phyloP scores from a whole-genome alignment of 257 asterid genomes.

The Echium plantagineum region DNA sequence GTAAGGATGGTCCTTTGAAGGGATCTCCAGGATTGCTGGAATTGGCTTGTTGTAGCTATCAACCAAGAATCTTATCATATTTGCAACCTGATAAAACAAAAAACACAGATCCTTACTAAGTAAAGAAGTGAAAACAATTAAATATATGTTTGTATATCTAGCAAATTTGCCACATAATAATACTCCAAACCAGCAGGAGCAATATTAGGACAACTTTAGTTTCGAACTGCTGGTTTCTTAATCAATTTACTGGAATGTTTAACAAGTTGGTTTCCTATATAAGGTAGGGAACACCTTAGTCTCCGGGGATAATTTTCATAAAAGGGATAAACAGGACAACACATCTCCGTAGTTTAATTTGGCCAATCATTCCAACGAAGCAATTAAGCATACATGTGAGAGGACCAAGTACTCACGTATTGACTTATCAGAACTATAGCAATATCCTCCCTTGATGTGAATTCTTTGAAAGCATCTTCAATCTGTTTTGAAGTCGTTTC shows the following conservation, averaged over 20 bases:
- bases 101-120: background rate
- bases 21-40: conserved; percentile 91
- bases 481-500: conserved; percentile 78
- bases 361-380: background rate
- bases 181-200: too few relatives aligned
- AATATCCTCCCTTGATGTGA: conserved; percentile 74
- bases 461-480: conserved; percentile 87
- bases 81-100: conserved; percentile 50
- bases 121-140: background rate
- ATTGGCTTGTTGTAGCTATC: conserved; percentile 86
- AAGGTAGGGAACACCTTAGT: too few relatives aligned
- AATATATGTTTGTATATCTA: background rate
- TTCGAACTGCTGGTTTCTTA: too few relatives aligned
- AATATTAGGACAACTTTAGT: too few relatives aligned
- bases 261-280: too few relatives aligned
- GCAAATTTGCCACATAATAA: too few relatives aligned
- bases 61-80: conserved; percentile 71
- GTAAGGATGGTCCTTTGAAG: conserved; percentile 89
- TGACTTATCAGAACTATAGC: conserved; percentile 89
- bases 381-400: background rate
- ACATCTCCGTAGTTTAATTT: background rate
- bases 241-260: too few relatives aligned
- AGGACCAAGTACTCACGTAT: conserved; percentile 43
- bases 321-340: background rate
- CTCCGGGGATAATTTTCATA: too few relatives aligned